A percentile compares a stretch with the other conserved stretches of the same genome.
These are phyloP conservation scores for Sclerotinia spermophila DNA, from an alignment of 2,329 filamentous ascomycete genomes.

Conservation along the genomic window DNA sequence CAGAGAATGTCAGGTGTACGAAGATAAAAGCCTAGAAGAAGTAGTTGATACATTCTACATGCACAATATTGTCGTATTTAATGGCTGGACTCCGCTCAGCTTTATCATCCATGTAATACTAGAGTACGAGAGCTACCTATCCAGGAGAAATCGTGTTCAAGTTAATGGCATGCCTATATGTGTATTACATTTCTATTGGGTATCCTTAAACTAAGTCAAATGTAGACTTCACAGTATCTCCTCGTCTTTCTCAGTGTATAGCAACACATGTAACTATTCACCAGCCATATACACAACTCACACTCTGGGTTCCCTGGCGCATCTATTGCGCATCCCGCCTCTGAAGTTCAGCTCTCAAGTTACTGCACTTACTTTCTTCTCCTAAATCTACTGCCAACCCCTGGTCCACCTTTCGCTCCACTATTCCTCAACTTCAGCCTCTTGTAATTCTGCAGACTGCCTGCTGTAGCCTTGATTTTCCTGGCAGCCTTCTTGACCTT, in stretches of 20 bases:
- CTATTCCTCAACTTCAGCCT: slow-evolving; percentile 59
- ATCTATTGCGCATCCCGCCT: not conserved
- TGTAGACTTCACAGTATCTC: not conserved
- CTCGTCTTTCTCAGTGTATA: not conserved
- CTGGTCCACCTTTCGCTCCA: slow-evolving; percentile 59
- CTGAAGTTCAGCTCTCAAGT: not conserved
- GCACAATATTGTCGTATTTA: not conserved
- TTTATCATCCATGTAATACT: not conserved
- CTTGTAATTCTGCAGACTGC: slow-evolving; percentile 58
- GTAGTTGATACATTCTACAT: not conserved
- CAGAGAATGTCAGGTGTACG: not conserved
- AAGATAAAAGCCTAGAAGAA: not conserved
- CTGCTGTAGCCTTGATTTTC: slow-evolving; percentile 62
- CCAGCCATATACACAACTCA: not conserved
- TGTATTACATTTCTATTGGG: not conserved
- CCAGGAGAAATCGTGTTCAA: not conserved
- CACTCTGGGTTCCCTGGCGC: not conserved
- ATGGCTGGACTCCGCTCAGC: no score
- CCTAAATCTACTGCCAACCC: slow-evolving; percentile 55
- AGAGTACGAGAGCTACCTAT: not conserved
- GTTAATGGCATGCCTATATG: not conserved
- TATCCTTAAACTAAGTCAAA: not conserved
- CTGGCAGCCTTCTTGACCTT: slow-evolving; percentile 50
- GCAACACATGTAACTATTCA: not conserved
- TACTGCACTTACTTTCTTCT: slow-evolving; percentile 42